Evolutionary conservation across 352 stramenopile species (phyloP), one percentile per base, ranked within the genome.

Genomic region (Globisporangium nunn): DNA sequence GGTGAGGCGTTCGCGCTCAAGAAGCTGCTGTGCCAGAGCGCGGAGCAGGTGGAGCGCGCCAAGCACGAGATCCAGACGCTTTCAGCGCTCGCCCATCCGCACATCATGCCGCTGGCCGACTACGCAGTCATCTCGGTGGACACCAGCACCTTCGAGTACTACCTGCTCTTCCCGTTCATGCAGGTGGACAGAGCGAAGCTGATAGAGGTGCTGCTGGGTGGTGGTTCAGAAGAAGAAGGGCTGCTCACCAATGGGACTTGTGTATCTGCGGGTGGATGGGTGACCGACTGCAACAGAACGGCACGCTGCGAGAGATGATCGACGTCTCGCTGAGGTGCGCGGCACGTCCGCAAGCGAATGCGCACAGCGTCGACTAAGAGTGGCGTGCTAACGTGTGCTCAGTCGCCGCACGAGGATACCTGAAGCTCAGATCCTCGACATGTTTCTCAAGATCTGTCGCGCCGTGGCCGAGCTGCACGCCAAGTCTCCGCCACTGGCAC

Each of bases 1-100:
- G 80, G 87, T 23, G 79, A 93, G 46, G 54, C 67, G 44, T 95
- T 93, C 51, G 88, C 88, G 52, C 82, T 96, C 46, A 96, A 96
- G 71, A 96, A 95, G 68, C 81, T 96, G 18, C 37, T 93, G 53
- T 94, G 84, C 64, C 87, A 95, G 63, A 83, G 78, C 35, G 63
- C 86, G 30, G 87, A 95, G 63, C 88, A 96, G 66, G 73, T 83
- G 56, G 71, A 86, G 45, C 66, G 85, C 56, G 85, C 79, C 33
- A 85, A 91, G 68, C 63, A 78, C 44, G 88, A 96, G 72, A 93
- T 96, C 50, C 66, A 87, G 64, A 80, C 78, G 44, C 83, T 90
- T 56, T 81, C 77, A 37, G 64, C 76, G 35, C 90, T 95, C 52
- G 28, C 59, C 3, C 83, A 96, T 58, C 78, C 78, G 6, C 81